A percentile compares a stretch with the other conserved stretches of the same genome.
phyloP scores from a whole-genome alignment of 805 yeast species.

The Priceomyces carsonii region DNA sequence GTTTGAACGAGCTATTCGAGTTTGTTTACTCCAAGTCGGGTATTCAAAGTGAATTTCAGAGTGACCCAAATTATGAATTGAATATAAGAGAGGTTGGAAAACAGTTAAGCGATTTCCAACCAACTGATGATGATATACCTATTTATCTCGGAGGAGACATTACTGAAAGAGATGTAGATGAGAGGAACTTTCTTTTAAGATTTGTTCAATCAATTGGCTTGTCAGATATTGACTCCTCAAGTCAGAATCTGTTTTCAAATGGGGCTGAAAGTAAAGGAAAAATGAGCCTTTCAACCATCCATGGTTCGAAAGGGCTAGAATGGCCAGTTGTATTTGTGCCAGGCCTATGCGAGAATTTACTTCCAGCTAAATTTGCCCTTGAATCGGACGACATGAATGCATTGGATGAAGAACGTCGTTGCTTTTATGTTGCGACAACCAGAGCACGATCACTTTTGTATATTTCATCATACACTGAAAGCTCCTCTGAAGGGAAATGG shows the following conservation, averaged over 20 bases:
- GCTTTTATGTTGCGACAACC: slow-evolving; percentile 86
- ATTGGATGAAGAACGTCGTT: slow-evolving; percentile 76
- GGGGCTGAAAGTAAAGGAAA: slow-evolving; percentile 17
- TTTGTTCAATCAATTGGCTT: slow-evolving; percentile 37
- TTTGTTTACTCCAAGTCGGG: slow-evolving; percentile 28
- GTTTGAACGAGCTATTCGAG: slow-evolving; percentile 19
- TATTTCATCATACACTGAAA: slow-evolving; percentile 34
- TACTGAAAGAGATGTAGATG: slow-evolving; percentile 12
- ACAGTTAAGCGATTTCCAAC: slow-evolving; percentile 36
- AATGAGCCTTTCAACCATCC: slow-evolving; percentile 72
- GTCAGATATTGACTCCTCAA: slow-evolving; percentile 26
- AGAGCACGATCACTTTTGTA: slow-evolving; percentile 68
- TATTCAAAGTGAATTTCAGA: slow-evolving; percentile 24
- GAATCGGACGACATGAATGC: slow-evolving; percentile 26
- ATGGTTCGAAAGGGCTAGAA: slow-evolving; percentile 90
- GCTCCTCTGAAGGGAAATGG: slow-evolving; percentile 13
- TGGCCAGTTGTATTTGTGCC: slow-evolving; percentile 93
- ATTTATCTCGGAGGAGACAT: slow-evolving; percentile 13
- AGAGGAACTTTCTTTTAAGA: slow-evolving; percentile 19
- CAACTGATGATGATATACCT: slow-evolving; percentile 25
- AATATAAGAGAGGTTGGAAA: slow-evolving; percentile 43
- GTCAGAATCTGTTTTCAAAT: slow-evolving; percentile 13
- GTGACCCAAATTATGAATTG: slow-evolving; percentile 27
- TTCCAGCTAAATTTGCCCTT: slow-evolving; percentile 61
- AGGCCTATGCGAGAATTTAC: slow-evolving; percentile 61